Evolutionary conservation across 768 basidiomycete species (phyloP).

Genomic region (Trametes cinnabarina): DNA sequence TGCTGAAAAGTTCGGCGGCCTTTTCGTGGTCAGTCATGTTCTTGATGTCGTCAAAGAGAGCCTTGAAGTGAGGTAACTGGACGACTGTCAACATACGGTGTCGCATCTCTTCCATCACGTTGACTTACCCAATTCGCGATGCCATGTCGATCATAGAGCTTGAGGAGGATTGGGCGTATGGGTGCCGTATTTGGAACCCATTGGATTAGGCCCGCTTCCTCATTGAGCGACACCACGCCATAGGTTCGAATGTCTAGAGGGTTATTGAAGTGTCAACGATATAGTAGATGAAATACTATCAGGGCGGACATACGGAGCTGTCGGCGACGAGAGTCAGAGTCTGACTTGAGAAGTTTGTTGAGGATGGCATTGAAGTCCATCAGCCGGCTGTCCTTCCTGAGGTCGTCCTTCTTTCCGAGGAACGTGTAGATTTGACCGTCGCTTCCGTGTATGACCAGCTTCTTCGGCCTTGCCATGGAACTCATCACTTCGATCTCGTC

Average conservation of each 20-base stretch:
- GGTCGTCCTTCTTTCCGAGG: constrained; percentile 94
- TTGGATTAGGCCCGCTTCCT: constrained; percentile 96
- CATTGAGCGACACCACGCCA: constrained; percentile 96
- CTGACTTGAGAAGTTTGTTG: constrained; percentile 91
- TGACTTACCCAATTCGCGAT: constrained; percentile 52
- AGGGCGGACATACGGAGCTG: constrained; percentile 69
- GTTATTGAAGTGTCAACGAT: no score
- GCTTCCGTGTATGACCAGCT: constrained; percentile 79
- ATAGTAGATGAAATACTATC: no score
- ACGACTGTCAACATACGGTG: not conserved
- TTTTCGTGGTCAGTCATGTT: constrained; percentile 43
- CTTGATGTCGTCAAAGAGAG: constrained; percentile 50
- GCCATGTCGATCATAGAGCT: constrained; percentile 57
- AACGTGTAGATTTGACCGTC: constrained; percentile 87
- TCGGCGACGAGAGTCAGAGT: constrained; percentile 87
- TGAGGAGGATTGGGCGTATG: constrained; percentile 70
- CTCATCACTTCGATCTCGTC: constrained; percentile 91
- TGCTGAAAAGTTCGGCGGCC: constrained; percentile 49
- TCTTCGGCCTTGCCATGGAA: constrained; percentile 88
- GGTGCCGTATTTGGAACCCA: constrained; percentile 96
- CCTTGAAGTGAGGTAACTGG: constrained; percentile 47
- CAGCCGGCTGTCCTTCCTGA: constrained; percentile 92
- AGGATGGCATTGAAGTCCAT: constrained; percentile 99
- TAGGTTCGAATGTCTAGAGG: constrained; percentile 90
- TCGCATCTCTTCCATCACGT: no score